Conservation (phyloP, 2,329 filamentous ascomycete species). For the Emmonsiellopsis sp. region DNA sequence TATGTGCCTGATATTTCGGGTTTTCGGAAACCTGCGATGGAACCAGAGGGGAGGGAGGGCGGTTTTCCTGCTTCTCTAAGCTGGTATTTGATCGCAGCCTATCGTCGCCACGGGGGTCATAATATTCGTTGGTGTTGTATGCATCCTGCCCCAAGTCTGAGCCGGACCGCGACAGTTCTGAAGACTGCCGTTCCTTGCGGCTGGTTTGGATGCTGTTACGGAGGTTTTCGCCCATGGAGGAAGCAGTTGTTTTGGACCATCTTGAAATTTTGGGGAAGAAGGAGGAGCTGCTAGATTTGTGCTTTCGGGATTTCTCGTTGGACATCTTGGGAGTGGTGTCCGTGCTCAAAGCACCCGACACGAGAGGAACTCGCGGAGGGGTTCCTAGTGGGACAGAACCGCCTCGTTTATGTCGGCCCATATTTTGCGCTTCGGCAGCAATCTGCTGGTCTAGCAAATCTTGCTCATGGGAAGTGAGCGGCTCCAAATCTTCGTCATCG, state of each 20-base stretch:
- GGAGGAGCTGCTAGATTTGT: slow-evolving; percentile 76
- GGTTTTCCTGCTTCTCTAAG: slow-evolving; percentile 33
- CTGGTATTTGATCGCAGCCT: slow-evolving; percentile 35
- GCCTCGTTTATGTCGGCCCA: slow-evolving; percentile 27
- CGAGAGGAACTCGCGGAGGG: slow-evolving; percentile 33
- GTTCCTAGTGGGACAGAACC: slow-evolving; percentile 37
- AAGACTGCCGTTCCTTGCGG: slow-evolving; percentile 52
- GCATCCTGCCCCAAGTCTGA: slow-evolving; percentile 63
- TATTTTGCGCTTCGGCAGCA: slow-evolving; percentile 49
- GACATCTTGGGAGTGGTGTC: slow-evolving; percentile 63
- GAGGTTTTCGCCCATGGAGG: slow-evolving; percentile 71
- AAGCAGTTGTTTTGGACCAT: slow-evolving; percentile 94
- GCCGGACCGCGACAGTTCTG: slow-evolving; percentile 62
- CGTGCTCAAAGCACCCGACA: slow-evolving; percentile 49
- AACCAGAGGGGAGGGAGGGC: slow-evolving; percentile 52
- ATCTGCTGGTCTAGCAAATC: slow-evolving; percentile 45
- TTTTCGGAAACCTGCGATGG: slow-evolving; percentile 48
- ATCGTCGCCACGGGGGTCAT: slow-evolving; percentile 38
- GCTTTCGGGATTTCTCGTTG: slow-evolving; percentile 70
- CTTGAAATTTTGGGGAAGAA: slow-evolving; percentile 87
- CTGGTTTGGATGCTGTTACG: slow-evolving; percentile 49
- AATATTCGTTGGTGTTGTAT: slow-evolving; percentile 34
- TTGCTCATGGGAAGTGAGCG: slow-evolving; percentile 36
- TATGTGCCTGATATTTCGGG: slow-evolving; percentile 56
- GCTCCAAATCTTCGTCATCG: slow-evolving; percentile 64